Base-by-base conservation (phyloP, 169 alveolate genomes). In the Cryptosporidium andersoni region DNA sequence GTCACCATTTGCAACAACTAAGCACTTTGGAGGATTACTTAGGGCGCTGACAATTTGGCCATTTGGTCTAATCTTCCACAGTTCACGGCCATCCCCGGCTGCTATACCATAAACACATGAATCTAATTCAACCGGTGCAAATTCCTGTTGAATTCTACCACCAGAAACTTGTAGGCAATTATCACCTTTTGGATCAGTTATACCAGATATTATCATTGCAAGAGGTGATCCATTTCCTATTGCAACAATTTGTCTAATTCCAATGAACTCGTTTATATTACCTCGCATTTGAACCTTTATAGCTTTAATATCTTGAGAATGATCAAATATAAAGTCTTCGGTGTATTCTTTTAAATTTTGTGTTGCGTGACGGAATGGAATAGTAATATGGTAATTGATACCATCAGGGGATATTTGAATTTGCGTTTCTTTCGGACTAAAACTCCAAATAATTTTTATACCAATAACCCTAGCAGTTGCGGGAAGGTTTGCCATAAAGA, bases 191-290 rank as follows among this genome's bases (percentile, higher is more conserved):
- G 93, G 92, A 62, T 93, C 93, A 25, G 97, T 91, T 6, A 94
- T 90, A 51, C 97, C 97, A 14, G 95, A 90, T 40, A 93, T 66
- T 8, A 95, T 81, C 92, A 94, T 89, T 51, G 94, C 89, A 64
- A 93, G 65, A 6, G 97, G 97, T 66, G 91, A 81, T 2, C 97
- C 97, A 3, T 94, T 90, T 4, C 97, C 97, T 51, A 94, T 88
- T 5, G 94, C 89, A 66, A 92, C 92, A 7, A 94, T 88, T 62
- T 92, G 94, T 58, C 95, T 90, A 64, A 95, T 95, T 52, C 97
- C 97, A 81, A 94, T 93, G 80, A 91, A 95, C 67, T 94, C 91
- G 81, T 91, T 92, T 34, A 89, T 66, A 5, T 93, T 82, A 74
- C 91, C 91, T 53, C 93, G 80, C 93, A 95, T 88, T n/a, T 94